These are phyloP conservation scores for Diplocarpon mali DNA, from an alignment of 2,329 filamentous ascomycete genomes.

Conservation along the genomic window DNA sequence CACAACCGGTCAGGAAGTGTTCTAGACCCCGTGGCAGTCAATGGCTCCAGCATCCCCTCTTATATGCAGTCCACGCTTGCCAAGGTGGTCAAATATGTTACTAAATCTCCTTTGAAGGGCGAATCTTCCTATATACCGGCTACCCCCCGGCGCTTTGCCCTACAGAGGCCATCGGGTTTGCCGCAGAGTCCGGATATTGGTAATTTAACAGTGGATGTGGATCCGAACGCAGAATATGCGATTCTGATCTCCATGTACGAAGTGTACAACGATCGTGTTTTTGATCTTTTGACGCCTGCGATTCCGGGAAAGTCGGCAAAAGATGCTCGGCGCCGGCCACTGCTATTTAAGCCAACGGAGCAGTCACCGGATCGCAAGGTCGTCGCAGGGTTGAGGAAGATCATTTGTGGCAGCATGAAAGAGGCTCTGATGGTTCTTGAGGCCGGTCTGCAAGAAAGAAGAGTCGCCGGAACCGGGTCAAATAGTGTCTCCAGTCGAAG, in stretches of 20 bases:
- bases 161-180: slow-evolving; percentile 58
- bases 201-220: slow-evolving; percentile 54
- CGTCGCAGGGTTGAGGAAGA: slow-evolving; percentile 81
- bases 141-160: slow-evolving; percentile 46
- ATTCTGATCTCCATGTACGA: slow-evolving; percentile 97
- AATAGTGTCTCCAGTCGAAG: slow-evolving; percentile 89
- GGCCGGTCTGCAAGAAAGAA: slow-evolving; percentile 74
- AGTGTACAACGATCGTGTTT: slow-evolving; percentile 97
- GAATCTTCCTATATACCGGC: slow-evolving; percentile 38
- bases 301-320: slow-evolving; percentile 51
- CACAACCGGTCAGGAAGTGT: slow-evolving; percentile 3
- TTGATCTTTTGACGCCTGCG: slow-evolving; percentile 69
- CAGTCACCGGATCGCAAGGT: slow-evolving; percentile 83
- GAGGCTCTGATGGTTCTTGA: slow-evolving; percentile 87
- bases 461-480: slow-evolving; percentile 81
- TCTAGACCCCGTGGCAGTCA: background rate
- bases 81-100: slow-evolving; percentile 26
- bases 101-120: slow-evolving; percentile 38
- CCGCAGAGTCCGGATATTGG: slow-evolving; percentile 67
- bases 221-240: slow-evolving; percentile 66
- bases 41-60: slow-evolving; percentile 16
- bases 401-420: slow-evolving; percentile 70
- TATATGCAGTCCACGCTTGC: slow-evolving; percentile 25
- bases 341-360: slow-evolving; percentile 90
- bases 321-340: slow-evolving; percentile 61